Evolutionary conservation across 768 basidiomycete species (phyloP).

Genomic region (Lactarius quietus): DNA sequence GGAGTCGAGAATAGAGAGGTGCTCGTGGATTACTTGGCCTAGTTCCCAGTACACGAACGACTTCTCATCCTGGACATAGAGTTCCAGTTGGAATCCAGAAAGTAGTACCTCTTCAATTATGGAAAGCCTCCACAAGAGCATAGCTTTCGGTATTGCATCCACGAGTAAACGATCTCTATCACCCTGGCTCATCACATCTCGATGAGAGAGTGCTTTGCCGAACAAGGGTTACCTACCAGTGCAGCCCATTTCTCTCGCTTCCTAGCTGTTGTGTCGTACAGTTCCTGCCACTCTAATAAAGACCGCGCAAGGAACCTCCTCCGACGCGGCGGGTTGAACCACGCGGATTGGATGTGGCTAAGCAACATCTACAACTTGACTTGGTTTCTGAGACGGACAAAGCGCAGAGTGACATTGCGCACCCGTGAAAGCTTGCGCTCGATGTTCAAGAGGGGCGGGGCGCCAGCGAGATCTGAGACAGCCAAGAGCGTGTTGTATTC

Average conservation of each 20-base stretch:
- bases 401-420: background rate
- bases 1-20: constrained; percentile 52
- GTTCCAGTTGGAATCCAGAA: constrained; percentile 72
- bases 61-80: constrained; percentile 65
- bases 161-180: constrained; percentile 15
- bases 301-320: constrained; percentile 63
- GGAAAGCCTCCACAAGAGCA: constrained; percentile 56
- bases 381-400: constrained; percentile 2
- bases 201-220: background rate
- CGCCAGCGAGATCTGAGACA: constrained; percentile 36
- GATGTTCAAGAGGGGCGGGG: constrained; percentile 40
- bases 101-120: constrained; percentile 63
- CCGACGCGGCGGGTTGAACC: constrained; percentile 66
- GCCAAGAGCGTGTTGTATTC: constrained; percentile 49
- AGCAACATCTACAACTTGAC: constrained; percentile 47
- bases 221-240: constrained; percentile 24
- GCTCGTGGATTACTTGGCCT: constrained; percentile 51
- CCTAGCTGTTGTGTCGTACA: constrained; percentile 47
- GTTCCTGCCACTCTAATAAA: constrained; percentile 59
- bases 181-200: constrained; percentile 21
- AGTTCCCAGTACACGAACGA: constrained; percentile 77
- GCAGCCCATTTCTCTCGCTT: constrained; percentile 28
- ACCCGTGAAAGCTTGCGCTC: constrained; percentile 41
- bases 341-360: constrained; percentile 55
- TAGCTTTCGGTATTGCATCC: constrained; percentile 40